Conservation (phyloP, 2,329 filamentous ascomycete genomes). For the Lachnum nothofagi region DNA sequence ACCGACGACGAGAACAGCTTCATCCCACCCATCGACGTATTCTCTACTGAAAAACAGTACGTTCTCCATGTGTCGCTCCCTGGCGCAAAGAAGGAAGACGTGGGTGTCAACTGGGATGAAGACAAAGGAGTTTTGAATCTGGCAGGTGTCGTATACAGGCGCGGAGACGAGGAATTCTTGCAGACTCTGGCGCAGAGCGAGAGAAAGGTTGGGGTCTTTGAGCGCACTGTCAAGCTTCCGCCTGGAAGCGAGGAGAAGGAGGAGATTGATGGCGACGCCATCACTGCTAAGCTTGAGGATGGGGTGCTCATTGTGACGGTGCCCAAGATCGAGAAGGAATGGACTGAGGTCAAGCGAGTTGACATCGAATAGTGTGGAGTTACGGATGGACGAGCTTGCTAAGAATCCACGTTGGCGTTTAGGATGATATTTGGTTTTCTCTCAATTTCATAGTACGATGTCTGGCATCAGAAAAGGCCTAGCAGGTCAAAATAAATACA, state of each 20-base stretch:
- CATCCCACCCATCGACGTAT: conserved; percentile 67
- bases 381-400: not conserved
- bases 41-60: conserved; percentile 61
- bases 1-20: conserved; percentile 41
- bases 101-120: conserved; percentile 70
- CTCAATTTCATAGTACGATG: not conserved
- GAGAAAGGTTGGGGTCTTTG: conserved; percentile 69
- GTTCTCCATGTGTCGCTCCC: conserved; percentile 70
- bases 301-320: conserved; percentile 73
- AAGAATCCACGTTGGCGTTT: too few relatives aligned
- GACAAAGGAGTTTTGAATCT: conserved; percentile 62
- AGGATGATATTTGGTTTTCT: not conserved
- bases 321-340: conserved; percentile 64
- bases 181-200: conserved; percentile 57
- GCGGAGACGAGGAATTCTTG: conserved; percentile 63
- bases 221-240: conserved; percentile 61
- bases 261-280: conserved; percentile 60
- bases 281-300: conserved; percentile 72
- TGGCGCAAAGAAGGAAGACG: conserved; percentile 72
- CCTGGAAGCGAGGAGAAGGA: conserved; percentile 49
- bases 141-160: conserved; percentile 67
- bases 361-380: conserved; percentile 42
- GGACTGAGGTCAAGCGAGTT: conserved; percentile 58
- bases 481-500: conserved; percentile 1
- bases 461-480: not conserved